phyloP scores from a whole-genome alignment of 75 land plant species.

The Pinus taeda region DNA sequence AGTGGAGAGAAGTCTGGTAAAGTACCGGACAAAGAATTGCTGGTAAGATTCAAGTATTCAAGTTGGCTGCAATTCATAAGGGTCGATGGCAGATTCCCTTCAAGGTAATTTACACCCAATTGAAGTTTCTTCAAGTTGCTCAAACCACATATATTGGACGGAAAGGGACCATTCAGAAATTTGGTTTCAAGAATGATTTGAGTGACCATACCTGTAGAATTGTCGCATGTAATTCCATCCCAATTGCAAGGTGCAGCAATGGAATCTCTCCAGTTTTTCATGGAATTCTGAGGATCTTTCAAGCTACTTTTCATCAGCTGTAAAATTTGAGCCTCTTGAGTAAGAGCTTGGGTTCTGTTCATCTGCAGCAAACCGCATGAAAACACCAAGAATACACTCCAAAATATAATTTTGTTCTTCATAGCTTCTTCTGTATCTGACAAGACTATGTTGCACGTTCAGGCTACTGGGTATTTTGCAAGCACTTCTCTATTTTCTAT shows the following conservation, averaged over 20 bases:
- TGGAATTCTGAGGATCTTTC: constrained; percentile 25
- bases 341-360: background rate
- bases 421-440: background rate
- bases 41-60: constrained; percentile 46
- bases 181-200: constrained; percentile 29
- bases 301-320: background rate
- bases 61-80: constrained; percentile 41
- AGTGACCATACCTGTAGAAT: constrained; percentile 32
- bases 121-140: constrained; percentile 25
- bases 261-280: constrained; percentile 33
- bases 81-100: constrained; percentile 52
- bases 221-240: constrained; percentile 44
- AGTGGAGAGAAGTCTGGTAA: constrained; percentile 63
- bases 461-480: too few relatives aligned
- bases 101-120: constrained; percentile 43
- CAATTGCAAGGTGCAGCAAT: background rate
- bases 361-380: background rate
- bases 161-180: constrained; percentile 42
- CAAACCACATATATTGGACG: constrained; percentile 29
- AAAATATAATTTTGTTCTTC: background rate
- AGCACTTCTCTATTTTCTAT: too few relatives aligned
- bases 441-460: too few relatives aligned
- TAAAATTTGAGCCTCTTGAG: constrained; percentile 1
- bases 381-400: background rate
- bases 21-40: constrained; percentile 47